Conservation (phyloP, 2,329 filamentous ascomycete species). For the Lasiodiplodia sp. region DNA sequence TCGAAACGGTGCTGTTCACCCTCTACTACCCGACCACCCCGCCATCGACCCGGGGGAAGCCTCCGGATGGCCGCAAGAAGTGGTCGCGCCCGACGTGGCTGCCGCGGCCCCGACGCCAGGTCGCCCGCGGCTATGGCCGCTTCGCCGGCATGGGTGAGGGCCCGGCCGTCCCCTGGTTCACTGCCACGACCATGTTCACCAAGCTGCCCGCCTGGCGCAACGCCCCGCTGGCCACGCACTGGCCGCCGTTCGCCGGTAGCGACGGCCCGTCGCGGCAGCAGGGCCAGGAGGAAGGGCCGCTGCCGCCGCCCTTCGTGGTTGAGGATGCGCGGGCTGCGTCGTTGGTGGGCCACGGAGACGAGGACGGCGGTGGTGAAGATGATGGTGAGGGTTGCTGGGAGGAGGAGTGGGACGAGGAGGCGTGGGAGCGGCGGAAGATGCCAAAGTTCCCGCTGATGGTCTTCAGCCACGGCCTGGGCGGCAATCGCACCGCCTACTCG, state of each 20-base stretch:
- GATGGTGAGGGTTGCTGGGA: slow-evolving; percentile 35
- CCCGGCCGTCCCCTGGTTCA: slow-evolving; percentile 61
- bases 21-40: slow-evolving; percentile 70
- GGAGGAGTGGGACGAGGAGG: slow-evolving; percentile 35
- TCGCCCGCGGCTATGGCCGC: slow-evolving; percentile 68
- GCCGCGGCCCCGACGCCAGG: slow-evolving; percentile 62
- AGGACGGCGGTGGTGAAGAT: slow-evolving; percentile 31
- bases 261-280: slow-evolving; percentile 36
- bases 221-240: slow-evolving; percentile 62
- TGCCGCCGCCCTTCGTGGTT: slow-evolving; percentile 55
- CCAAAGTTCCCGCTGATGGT: slow-evolving; percentile 68
- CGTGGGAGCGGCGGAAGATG: slow-evolving; percentile 29
- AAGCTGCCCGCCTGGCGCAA: slow-evolving; percentile 71
- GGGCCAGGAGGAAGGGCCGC: slow-evolving; percentile 34
- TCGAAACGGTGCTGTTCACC: slow-evolving; percentile 68
- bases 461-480: slow-evolving; percentile 72
- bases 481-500: slow-evolving; percentile 68
- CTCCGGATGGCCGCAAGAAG: slow-evolving; percentile 50
- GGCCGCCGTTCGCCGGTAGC: slow-evolving; percentile 55
- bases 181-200: slow-evolving; percentile 67
- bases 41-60: slow-evolving; percentile 46
- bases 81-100: slow-evolving; percentile 68
- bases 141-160: slow-evolving; percentile 61
- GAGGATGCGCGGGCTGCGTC: slow-evolving; percentile 31
- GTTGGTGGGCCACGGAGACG: slow-evolving; percentile 35